Evolutionary conservation across 1,284 basidiomycete species (phyloP), one percentile per base, ranked within the genome.

Genomic region (Rhodotorula sp.): DNA sequence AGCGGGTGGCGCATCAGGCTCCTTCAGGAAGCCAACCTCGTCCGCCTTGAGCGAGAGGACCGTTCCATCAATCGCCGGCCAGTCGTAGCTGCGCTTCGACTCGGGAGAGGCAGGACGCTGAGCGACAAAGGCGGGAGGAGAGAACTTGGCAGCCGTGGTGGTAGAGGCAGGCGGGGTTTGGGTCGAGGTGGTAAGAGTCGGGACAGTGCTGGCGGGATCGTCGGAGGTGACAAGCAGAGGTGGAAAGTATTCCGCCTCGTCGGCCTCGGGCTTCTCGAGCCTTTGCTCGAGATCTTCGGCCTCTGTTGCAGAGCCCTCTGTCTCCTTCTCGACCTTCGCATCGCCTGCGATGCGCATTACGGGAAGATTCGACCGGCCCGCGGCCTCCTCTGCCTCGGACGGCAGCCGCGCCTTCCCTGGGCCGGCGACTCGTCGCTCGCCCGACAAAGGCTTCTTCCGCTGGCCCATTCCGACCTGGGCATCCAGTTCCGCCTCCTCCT

Each of bases 1-100:
- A 0, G 87, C 83, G 0, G 90, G 87, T 46, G 0, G 90, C 88
- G 59, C 63, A 0, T 67, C 73, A n/a, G 51, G 59, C 4, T 58
- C 67, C 32, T 62, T 71, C 32, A 66, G 27, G 19, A 32, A 46
- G 15, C 63, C 67, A 11, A 76, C 30, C n/a, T 71, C 66, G 19
- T 54, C 55, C 24, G 67, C 55, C 29, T 53, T 46, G 29, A 76
- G 56, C 4, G 49, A 39, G 30, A 71, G 64, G 10, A 77, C 73
- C 27, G 62, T 49, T 0, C 77, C 77, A 46, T 77, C 74, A 11
- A 53, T n/a, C 29, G 39, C 60, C 13, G 60, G 60, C 60, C 60
- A 22, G 68, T 4, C 51, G 9, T n/a, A 57, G 60, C 51, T 46
- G 5, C 62, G 64, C 49, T 59, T 61, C 44, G 67, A 66, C 30